Evolutionary conservation across 2,329 filamentous ascomycete species (phyloP), one percentile per base, ranked within the genome.

Genomic region (Hypoxylon sp.): DNA sequence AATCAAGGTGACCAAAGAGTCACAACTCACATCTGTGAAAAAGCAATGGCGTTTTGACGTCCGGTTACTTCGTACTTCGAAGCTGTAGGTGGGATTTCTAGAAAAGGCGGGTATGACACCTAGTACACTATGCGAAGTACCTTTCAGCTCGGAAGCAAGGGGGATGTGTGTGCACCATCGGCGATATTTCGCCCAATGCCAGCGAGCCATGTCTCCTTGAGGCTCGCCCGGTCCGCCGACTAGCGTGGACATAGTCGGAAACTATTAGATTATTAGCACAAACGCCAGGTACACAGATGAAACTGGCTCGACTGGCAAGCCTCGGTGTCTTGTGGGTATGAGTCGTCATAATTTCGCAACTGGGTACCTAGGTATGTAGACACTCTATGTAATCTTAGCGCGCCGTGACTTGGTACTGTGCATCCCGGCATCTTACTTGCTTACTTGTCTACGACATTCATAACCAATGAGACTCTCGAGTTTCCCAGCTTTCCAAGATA

Each of bases 291-390:
- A 59, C 43, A 39, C 39, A 41, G n/a, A n/a, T n/a, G n/a, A n/a
- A n/a, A n/a, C n/a, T n/a, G n/a, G n/a, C n/a, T n/a, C n/a, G n/a
- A n/a, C n/a, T n/a, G n/a, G 26, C 53, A 37, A 63, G 48, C 59
- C 49, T 48, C 2, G n/a, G 15, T 15, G 10, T 34, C 10, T 13
- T 32, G 41, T 44, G 41, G 41, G 41, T 41, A 6, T 46, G 28
- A 55, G 24, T 61, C 61, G 57, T 67, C 61, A 67, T 61, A 41
- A 34, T 56, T 64, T 52, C 54, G 56, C 50, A 61, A 58, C 56
- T 52, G 50, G 56, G 46, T 58, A 58, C 56, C n/a, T n/a, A n/a
- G n/a, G n/a, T 44, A 11, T 34, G 28, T 2, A 64, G 30, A 46
- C 47, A 43, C 44, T 15, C 44, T 28, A n/a, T 56, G 28, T 53